Percentiles rank a stretch among this genome's conserved stretches.
phyloP scores from a whole-genome alignment of 2,329 filamentous ascomycete genomes.

The Bertia moriformis region DNA sequence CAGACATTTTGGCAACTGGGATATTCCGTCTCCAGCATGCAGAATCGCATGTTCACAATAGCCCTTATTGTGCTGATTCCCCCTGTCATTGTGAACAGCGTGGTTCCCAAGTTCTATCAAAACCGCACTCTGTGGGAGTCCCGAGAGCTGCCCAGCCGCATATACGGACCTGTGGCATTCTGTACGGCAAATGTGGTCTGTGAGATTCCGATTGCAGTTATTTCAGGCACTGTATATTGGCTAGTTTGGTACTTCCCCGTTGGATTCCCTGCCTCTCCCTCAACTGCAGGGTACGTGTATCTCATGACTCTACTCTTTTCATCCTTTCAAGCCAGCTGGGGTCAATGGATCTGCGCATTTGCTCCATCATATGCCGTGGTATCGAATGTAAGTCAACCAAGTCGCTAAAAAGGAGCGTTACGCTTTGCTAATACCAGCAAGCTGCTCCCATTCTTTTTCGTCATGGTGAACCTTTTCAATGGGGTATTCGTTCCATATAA shows the following conservation, averaged over 20 bases:
- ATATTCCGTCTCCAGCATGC: slow-evolving; percentile 51
- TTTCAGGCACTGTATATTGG: slow-evolving; percentile 55
- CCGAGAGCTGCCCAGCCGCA: slow-evolving; percentile 58
- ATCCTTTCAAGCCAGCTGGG: slow-evolving; percentile 62
- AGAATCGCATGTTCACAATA: slow-evolving; percentile 61
- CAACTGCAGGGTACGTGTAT: slow-evolving; percentile 60
- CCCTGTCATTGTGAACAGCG: slow-evolving; percentile 56
- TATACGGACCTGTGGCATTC: slow-evolving; percentile 68
- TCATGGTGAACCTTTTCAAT: slow-evolving; percentile 64
- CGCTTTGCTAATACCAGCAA: no score
- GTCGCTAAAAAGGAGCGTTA: no score
- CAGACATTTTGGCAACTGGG: slow-evolving; percentile 63
- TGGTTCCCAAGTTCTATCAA: slow-evolving; percentile 62
- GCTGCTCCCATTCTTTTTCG: slow-evolving; percentile 66
- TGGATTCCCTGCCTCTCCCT: slow-evolving; percentile 51
- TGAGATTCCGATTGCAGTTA: slow-evolving; percentile 57
- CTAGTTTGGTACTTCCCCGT: slow-evolving; percentile 64
- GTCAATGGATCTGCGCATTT: slow-evolving; percentile 74
- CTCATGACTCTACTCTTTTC: slow-evolving; percentile 68
- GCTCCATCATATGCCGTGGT: slow-evolving; percentile 68
- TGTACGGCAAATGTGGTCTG: slow-evolving; percentile 57
- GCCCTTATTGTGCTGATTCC: slow-evolving; percentile 53
- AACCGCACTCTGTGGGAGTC: slow-evolving; percentile 62
- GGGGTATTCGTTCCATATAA: slow-evolving; percentile 59
- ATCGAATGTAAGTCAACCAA: no score